Percentiles rank a stretch among this genome's conserved stretches.
Evolutionary conservation across 306 rosid species (phyloP).

Genomic region (Castanopsis chinensis): DNA sequence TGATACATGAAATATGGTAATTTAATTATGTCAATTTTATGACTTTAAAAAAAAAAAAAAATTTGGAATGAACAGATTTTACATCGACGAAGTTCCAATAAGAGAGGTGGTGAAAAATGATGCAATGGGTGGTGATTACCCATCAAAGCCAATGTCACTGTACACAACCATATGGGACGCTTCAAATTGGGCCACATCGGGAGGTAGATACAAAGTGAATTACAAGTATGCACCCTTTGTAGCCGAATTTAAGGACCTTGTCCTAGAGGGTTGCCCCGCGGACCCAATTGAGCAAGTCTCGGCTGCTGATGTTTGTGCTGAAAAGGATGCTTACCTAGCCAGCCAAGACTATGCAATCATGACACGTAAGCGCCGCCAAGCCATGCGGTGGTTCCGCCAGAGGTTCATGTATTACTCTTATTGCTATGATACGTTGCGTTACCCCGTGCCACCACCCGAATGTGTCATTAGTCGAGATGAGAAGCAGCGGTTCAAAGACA

Average conservation of each 20-base stretch:
- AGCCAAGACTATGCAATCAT: constrained; percentile 49
- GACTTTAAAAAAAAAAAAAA: too few relatives aligned
- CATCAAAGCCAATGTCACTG: constrained; percentile 87
- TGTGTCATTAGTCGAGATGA: constrained; percentile 54
- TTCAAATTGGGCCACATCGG: constrained; percentile 89
- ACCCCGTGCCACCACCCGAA: constrained; percentile 59
- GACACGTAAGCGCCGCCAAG: constrained; percentile 37
- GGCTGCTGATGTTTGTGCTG: constrained; percentile 26
- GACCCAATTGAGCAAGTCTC: constrained; percentile 58
- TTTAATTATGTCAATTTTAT: too few relatives aligned
- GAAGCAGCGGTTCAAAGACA: constrained; percentile 59
- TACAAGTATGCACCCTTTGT: constrained; percentile 89
- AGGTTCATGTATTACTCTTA: constrained; percentile 84
- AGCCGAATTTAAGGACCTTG: constrained; percentile 75
- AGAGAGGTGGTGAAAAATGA: constrained; percentile 68
- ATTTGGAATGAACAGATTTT: constrained; percentile 68
- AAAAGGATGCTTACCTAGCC: constrained; percentile 25
- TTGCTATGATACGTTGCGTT: constrained; percentile 73
- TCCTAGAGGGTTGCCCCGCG: constrained; percentile 67
- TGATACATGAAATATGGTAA: too few relatives aligned
- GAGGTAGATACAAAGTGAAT: constrained; percentile 79
- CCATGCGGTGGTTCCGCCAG: constrained; percentile 71
- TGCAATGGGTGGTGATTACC: constrained; percentile 81
- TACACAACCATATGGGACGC: constrained; percentile 97
- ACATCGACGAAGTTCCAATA: constrained; percentile 89